A percentile compares a stretch with the other conserved stretches of the same genome.
Evolutionary conservation across 768 basidiomycete species (phyloP).

Genomic region (Kwoniella heveanensis): DNA sequence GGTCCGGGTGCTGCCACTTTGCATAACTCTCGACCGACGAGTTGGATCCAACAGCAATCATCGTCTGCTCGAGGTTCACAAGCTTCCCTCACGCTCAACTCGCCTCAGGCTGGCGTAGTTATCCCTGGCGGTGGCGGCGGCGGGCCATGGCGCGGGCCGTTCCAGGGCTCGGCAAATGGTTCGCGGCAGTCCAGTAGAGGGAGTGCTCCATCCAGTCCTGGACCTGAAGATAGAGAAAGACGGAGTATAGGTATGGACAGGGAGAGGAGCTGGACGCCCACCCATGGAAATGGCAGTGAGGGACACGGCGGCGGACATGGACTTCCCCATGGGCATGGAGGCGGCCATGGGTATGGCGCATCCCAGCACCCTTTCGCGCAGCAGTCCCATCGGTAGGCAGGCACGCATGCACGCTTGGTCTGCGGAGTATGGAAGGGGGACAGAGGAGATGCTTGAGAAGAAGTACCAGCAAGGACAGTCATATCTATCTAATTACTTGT

Average conservation of each 20-base stretch:
- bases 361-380: slow-evolving; percentile 1
- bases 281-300: slow-evolving; percentile 3
- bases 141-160: slow-evolving; percentile 32
- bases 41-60: slow-evolving; percentile 17
- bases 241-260: slow-evolving; percentile 37
- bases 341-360: neutral
- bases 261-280: slow-evolving; percentile 44
- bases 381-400: neutral
- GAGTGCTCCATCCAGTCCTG: slow-evolving; percentile 39
- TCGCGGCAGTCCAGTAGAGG: slow-evolving; percentile 38
- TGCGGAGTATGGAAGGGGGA: no score
- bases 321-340: no score
- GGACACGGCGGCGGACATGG: neutral
- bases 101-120: neutral
- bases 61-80: slow-evolving; percentile 6
- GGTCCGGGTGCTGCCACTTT: neutral
- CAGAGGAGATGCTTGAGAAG: no score
- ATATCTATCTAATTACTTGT: no score
- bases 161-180: slow-evolving; percentile 25
- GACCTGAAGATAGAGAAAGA: slow-evolving; percentile 36
- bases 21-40: slow-evolving; percentile 21
- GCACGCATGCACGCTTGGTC: neutral
- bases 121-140: neutral
- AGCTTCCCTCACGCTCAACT: slow-evolving; percentile 3
- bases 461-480: no score